Evolutionary conservation across 495 filamentous ascomycete species (phyloP).

Genomic region (Lichina pygmaea): DNA sequence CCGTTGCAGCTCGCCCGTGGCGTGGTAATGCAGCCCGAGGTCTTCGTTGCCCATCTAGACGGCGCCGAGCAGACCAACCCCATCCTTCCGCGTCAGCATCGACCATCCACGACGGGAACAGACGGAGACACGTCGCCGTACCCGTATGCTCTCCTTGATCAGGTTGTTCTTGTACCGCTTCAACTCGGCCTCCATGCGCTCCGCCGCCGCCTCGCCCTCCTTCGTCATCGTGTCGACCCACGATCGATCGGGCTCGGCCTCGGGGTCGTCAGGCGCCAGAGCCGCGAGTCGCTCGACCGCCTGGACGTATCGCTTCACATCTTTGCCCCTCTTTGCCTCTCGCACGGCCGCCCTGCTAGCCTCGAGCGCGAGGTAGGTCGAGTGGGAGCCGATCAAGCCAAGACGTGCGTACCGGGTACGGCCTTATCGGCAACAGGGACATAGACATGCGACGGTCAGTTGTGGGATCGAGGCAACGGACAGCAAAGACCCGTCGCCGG

Average conservation of each 20-base stretch:
- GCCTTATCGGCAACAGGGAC: constrained; percentile 15
- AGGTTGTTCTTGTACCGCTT: constrained; percentile 92
- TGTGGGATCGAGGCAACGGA: not conserved
- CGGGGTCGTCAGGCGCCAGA: constrained; percentile 36
- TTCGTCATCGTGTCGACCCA: constrained; percentile 42
- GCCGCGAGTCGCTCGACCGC: constrained; percentile 35
- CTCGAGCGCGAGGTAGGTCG: constrained; percentile 48
- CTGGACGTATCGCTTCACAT: constrained; percentile 41
- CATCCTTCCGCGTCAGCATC: not conserved
- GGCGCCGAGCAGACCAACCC: not conserved
- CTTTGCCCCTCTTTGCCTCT: constrained; percentile 53
- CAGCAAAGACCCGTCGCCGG: not conserved
- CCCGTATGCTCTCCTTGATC: constrained; percentile 89
- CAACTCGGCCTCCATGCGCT: constrained; percentile 54
- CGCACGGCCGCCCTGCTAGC: constrained; percentile 50
- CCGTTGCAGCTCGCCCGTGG: constrained; percentile 29
- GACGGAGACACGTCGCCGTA: constrained; percentile 14
- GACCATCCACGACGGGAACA: not conserved
- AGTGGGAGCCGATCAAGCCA: constrained; percentile 51
- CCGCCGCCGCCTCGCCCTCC: constrained; percentile 35
- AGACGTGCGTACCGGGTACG: constrained; percentile 56
- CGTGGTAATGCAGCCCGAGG: constrained; percentile 38
- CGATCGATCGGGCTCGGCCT: constrained; percentile 32
- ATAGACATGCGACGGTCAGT: not conserved
- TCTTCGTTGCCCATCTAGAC: constrained; percentile 53